Evolutionary conservation across 177 flowering plant species (phyloP).

Genomic region (Vitis hybrid): DNA sequence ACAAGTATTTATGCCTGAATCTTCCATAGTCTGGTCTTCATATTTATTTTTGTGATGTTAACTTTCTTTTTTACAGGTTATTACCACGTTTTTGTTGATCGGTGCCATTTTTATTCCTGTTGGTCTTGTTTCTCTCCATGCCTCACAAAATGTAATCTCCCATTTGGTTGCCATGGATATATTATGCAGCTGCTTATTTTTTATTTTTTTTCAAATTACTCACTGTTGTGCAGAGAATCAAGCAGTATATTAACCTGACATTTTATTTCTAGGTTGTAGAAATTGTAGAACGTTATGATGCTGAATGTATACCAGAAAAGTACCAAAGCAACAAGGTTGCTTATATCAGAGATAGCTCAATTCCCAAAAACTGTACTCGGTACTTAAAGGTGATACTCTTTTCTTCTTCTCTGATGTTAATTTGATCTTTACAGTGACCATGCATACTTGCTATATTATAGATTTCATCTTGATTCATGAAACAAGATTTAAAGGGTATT

Average conservation of each 20-base stretch:
- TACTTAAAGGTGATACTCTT: slow-evolving; percentile 45
- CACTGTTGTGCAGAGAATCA: not conserved
- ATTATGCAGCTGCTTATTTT: not conserved
- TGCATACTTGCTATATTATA: not conserved
- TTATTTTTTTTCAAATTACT: not conserved
- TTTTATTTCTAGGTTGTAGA: slow-evolving; percentile 61
- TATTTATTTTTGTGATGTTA: slow-evolving; percentile 7
- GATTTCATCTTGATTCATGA: too few relatives aligned
- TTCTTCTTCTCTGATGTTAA: not conserved
- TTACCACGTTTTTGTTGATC: slow-evolving; percentile 46
- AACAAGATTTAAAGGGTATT: too few relatives aligned
- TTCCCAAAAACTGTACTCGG: slow-evolving; percentile 58
- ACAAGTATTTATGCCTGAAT: not conserved
- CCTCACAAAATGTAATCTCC: slow-evolving; percentile 55
- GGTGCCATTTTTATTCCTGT: slow-evolving; percentile 65
- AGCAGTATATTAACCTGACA: not conserved
- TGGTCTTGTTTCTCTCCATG: slow-evolving; percentile 57
- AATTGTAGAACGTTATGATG: slow-evolving; percentile 71
- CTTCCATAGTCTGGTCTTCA: not conserved
- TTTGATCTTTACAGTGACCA: not conserved
- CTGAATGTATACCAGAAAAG: slow-evolving; percentile 60
- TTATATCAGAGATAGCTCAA: slow-evolving; percentile 53
- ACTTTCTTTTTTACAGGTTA: slow-evolving; percentile 43
- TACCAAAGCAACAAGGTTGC: slow-evolving; percentile 55
- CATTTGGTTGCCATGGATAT: slow-evolving; percentile 4